Evolutionary conservation across 495 filamentous ascomycete species (phyloP), one percentile per base, ranked within the genome.

Genomic region (Lasiosphaeris hirsuta): DNA sequence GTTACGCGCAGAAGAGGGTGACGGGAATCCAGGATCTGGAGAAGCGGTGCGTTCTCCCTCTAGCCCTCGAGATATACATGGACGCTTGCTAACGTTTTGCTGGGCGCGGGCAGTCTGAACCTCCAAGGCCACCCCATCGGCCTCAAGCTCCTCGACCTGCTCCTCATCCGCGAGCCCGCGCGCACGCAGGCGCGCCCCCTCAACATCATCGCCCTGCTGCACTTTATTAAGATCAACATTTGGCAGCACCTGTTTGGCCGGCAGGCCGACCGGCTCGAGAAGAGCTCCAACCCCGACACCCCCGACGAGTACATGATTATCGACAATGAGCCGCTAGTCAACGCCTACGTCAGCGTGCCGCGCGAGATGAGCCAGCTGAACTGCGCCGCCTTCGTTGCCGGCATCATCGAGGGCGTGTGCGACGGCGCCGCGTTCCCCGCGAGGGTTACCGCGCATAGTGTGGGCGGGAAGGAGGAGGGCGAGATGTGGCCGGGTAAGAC

Each of bases 281-380:
- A 91, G 73, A 89, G 85, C 55, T 81, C 84, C n/a, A 85, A 89
- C 52, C 81, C 86, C 4, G 82, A 85, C 14, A 91, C 89, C 10
- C 85, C 89, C 3, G 88, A 92, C 68, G 92, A 97, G 76, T 99
- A 97, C 78, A 96, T 99, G 93, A 90, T 99, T 63, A 86, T 86
- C 57, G 94, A 99, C 70, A 96, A 99, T 69, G 95, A 97, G 65
- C 94, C 94, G 40, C 76, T 97, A 11, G 93, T 97, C 13, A 97
- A 96, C 68, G 85, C 85, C 17, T 97, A 95, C 70, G 88, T 98
- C 66, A 88, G 84, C 62, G 89, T 97, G 37, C 94, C 94, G 18
- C 85, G 85, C 60, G 94, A 98, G 73, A 96, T 98, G 92, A 89
- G 78, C 72, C 87, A 92, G 81, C 81, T 98, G 58, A 98, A 96